A percentile compares a stretch with the other conserved stretches of the same genome.
Conservation (phyloP, 164 flowering plant genomes). For the Vitis cinerea region DNA sequence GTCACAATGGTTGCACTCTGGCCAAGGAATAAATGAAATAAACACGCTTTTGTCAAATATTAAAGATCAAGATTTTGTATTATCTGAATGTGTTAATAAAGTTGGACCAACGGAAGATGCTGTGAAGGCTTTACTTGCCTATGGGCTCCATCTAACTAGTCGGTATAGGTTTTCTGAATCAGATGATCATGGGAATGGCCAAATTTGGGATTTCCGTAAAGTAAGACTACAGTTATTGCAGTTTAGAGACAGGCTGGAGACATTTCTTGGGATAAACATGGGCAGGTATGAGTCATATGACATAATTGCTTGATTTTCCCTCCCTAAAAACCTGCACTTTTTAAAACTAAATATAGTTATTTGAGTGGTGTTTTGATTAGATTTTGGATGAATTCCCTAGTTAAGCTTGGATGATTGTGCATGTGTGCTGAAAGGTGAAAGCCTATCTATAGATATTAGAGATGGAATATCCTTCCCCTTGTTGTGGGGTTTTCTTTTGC, state of each 20-base stretch:
- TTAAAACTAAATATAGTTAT: too few relatives aligned
- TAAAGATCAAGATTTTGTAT: slow-evolving; percentile 69
- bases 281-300: slow-evolving; percentile 63
- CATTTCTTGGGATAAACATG: slow-evolving; percentile 95
- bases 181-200: slow-evolving; percentile 27
- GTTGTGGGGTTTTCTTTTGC: too few relatives aligned
- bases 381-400: not conserved
- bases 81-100: slow-evolving; percentile 74
- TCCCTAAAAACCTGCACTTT: too few relatives aligned
- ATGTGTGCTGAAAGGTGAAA: too few relatives aligned
- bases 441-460: too few relatives aligned
- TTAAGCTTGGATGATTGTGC: too few relatives aligned
- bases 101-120: slow-evolving; percentile 83
- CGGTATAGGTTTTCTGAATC: slow-evolving; percentile 48
- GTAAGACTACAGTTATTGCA: slow-evolving; percentile 77
- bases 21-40: slow-evolving; percentile 55
- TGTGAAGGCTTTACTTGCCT: slow-evolving; percentile 59
- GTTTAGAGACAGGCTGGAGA: slow-evolving; percentile 82
- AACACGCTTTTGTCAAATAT: slow-evolving; percentile 56
- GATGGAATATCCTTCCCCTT: too few relatives aligned
- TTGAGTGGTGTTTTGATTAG: not conserved
- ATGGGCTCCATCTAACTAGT: slow-evolving; percentile 72
- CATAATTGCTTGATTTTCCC: too few relatives aligned
- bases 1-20: slow-evolving; percentile 82
- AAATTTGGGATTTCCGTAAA: slow-evolving; percentile 63